These are phyloP conservation scores for Protea cynaroides DNA, from an alignment of 164 flowering plant species.

Conservation along the genomic window DNA sequence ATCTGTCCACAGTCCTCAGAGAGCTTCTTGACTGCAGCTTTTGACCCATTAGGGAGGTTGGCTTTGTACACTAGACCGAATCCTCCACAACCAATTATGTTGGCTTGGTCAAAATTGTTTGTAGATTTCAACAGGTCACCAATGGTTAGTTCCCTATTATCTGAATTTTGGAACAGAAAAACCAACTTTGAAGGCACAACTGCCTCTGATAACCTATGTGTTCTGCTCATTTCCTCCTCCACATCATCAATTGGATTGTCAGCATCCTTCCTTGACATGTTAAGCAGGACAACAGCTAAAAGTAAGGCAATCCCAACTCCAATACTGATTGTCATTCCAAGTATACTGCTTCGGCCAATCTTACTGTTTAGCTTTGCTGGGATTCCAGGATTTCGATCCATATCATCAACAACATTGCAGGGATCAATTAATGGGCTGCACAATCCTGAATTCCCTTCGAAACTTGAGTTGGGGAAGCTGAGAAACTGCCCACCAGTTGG, in stretches of 20 bases:
- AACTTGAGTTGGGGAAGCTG: conserved; percentile 71
- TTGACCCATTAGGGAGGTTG: conserved; percentile 52
- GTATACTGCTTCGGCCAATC: conserved; percentile 33
- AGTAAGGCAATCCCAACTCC: conserved; percentile 46
- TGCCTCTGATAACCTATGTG: conserved; percentile 38
- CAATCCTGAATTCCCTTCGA: conserved; percentile 70
- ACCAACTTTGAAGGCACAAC: conserved; percentile 46
- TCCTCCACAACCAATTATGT: conserved; percentile 87
- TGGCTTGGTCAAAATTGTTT: conserved; percentile 66
- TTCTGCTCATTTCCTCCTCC: conserved; percentile 41
- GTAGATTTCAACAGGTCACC: conserved; percentile 59
- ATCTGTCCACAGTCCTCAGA: conserved; percentile 83
- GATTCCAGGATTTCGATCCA: conserved; percentile 17
- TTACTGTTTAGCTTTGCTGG: conserved; percentile 23
- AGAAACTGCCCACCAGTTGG: conserved; percentile 71
- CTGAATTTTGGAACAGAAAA: conserved; percentile 47
- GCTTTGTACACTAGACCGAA: conserved; percentile 77
- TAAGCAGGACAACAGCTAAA: conserved; percentile 36
- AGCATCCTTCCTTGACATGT: conserved; percentile 35
- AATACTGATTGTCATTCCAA: conserved; percentile 49
- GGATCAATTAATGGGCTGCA: conserved; percentile 42
- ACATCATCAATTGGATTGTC: conserved; percentile 26
- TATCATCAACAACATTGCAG: conserved; percentile 18
- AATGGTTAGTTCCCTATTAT: conserved; percentile 55
- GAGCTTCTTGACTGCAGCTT: conserved; percentile 74